These are phyloP conservation scores for Arthrinium puccinioides DNA, from an alignment of 2,329 filamentous ascomycete species.

Conservation along the genomic window DNA sequence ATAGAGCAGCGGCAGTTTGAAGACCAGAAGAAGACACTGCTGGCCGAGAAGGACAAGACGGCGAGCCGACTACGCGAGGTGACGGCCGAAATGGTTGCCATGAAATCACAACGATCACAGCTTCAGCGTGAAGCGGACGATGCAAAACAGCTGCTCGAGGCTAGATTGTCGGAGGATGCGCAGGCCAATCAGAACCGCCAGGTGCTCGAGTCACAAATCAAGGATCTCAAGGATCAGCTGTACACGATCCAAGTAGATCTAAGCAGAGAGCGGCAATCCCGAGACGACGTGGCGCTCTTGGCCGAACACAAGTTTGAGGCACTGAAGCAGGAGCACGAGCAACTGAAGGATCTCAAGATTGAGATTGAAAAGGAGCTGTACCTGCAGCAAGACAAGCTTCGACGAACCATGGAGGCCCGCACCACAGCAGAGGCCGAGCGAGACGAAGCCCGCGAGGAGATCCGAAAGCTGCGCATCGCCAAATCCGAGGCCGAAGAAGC, in stretches of 20 bases:
- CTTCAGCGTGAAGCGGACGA: conserved; percentile 85
- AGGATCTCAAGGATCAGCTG: conserved; percentile 78
- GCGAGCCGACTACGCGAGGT: conserved; percentile 71
- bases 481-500: conserved; percentile 83
- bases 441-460: conserved; percentile 80
- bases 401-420: conserved; percentile 76
- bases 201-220: conserved; percentile 79
- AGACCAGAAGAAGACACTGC: conserved; percentile 65
- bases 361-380: conserved; percentile 98
- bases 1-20: conserved; percentile 73
- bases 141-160: conserved; percentile 77
- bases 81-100: conserved; percentile 80
- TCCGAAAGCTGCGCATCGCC: conserved; percentile 73
- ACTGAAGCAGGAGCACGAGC: conserved; percentile 77
- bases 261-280: conserved; percentile 84
- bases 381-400: conserved; percentile 83
- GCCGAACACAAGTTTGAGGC: conserved; percentile 80
- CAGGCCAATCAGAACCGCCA: conserved; percentile 76
- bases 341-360: conserved; percentile 89
- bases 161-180: conserved; percentile 81
- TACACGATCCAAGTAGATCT: conserved; percentile 82
- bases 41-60: conserved; percentile 71
- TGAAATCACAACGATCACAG: conserved; percentile 76
- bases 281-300: conserved; percentile 87
- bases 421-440: conserved; percentile 77